Percentiles rank a stretch among this genome's conserved stretches.
Evolutionary conservation across 2,329 filamentous ascomycete genomes (phyloP).

Genomic region (Claviceps humidiphila): DNA sequence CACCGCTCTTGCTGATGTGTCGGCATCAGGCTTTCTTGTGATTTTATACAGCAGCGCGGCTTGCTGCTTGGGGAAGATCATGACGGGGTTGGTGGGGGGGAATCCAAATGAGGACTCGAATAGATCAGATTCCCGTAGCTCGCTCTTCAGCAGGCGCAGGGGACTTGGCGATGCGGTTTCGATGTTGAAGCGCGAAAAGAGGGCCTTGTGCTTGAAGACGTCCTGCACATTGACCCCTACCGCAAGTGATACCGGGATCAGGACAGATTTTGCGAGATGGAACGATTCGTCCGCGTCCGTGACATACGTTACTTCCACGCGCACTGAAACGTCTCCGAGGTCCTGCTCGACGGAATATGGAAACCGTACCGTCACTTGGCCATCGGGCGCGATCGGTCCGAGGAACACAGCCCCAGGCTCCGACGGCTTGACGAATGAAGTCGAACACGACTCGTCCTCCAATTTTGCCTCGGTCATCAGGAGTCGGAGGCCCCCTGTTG

Average conservation of each 20-base stretch:
- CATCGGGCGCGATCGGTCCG: slow-evolving; percentile 29
- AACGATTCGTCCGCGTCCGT: slow-evolving; percentile 45
- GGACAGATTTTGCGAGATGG: slow-evolving; percentile 34
- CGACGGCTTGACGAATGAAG: slow-evolving; percentile 33
- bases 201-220: slow-evolving; percentile 68
- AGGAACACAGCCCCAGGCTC: slow-evolving; percentile 43
- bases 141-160: slow-evolving; percentile 57
- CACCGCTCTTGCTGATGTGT: slow-evolving; percentile 15
- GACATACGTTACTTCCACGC: slow-evolving; percentile 62
- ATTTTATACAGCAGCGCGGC: slow-evolving; percentile 73
- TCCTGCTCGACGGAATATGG: slow-evolving; percentile 79
- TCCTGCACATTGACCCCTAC: slow-evolving; percentile 95
- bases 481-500: slow-evolving; percentile 52
- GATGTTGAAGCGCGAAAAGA: slow-evolving; percentile 86
- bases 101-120: slow-evolving; percentile 52
- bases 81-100: slow-evolving; percentile 36
- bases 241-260: slow-evolving; percentile 61
- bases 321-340: slow-evolving; percentile 55
- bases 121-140: slow-evolving; percentile 55
- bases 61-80: slow-evolving; percentile 70
- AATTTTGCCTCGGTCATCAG: slow-evolving; percentile 46
- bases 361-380: slow-evolving; percentile 46
- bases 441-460: slow-evolving; percentile 23
- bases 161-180: slow-evolving; percentile 67
- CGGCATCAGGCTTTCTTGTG: slow-evolving; percentile 34